Percentiles rank a stretch among this genome's conserved stretches.
Conservation (phyloP, 2,329 filamentous ascomycete genomes). For the Aspergillus hiratsukae region DNA sequence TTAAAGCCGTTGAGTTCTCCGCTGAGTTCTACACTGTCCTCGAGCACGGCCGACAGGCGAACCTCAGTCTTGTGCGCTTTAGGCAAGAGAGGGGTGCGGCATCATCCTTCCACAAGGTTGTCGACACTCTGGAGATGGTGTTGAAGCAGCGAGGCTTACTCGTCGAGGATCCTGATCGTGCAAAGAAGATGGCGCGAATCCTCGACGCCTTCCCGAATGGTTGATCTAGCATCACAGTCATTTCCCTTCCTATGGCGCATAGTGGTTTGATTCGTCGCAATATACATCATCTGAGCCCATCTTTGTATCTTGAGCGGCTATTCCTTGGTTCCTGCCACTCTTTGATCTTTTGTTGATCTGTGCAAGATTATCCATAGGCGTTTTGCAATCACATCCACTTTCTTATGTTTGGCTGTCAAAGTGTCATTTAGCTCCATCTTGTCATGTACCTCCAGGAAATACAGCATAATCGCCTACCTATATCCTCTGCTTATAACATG, state of each 20-base stretch:
- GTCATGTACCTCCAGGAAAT: neutral
- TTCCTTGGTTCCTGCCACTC: neutral
- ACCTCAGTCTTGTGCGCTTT: slow-evolving; percentile 76
- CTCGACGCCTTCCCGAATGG: slow-evolving; percentile 25
- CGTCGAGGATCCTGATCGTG: slow-evolving; percentile 62
- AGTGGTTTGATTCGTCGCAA: neutral
- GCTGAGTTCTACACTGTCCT: slow-evolving; percentile 85
- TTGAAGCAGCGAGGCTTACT: slow-evolving; percentile 63
- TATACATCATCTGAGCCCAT: neutral
- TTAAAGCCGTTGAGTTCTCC: slow-evolving; percentile 85
- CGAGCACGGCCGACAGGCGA: slow-evolving; percentile 72
- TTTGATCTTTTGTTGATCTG: neutral
- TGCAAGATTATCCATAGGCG: neutral
- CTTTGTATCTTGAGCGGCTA: neutral
- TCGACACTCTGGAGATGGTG: slow-evolving; percentile 68
- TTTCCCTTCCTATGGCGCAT: neutral
- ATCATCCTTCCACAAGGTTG: slow-evolving; percentile 78
- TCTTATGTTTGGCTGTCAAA: neutral
- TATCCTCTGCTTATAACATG: neutral
- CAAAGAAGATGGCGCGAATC: slow-evolving; percentile 60
- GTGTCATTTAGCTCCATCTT: neutral
- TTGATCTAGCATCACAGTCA: slow-evolving; percentile 1
- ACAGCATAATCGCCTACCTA: neutral
- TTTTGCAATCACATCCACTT: neutral
- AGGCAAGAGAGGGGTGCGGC: slow-evolving; percentile 89